A percentile compares a stretch with the other conserved stretches of the same genome.
These are phyloP conservation scores for Arabidopsis thaliana DNA, from an alignment of 345 rosid genomes.

Conservation along the genomic window DNA sequence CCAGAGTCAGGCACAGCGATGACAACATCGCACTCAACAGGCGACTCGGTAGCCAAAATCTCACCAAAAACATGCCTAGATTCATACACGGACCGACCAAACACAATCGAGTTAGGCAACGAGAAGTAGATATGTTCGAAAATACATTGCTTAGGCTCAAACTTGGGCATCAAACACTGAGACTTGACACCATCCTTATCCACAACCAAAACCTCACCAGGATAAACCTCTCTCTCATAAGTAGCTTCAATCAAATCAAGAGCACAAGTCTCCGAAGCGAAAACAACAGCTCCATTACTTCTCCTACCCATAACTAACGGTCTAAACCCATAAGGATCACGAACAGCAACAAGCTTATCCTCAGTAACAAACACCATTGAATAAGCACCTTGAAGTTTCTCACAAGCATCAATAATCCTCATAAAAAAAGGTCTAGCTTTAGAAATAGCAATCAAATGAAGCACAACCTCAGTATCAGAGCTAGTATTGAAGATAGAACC, in stretches of 20 bases:
- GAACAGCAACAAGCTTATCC: slow-evolving; percentile 93
- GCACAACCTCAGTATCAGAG: slow-evolving; percentile 96
- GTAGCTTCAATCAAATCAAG: slow-evolving; percentile 97
- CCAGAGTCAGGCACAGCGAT: slow-evolving; percentile 98
- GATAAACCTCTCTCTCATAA: slow-evolving; percentile 88
- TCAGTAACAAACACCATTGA: slow-evolving; percentile 94
- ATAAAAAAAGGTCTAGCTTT: slow-evolving; percentile 86
- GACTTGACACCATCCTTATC: slow-evolving; percentile 88
- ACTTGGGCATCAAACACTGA: slow-evolving; percentile 71
- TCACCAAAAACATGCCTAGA: slow-evolving; percentile 76
- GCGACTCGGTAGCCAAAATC: slow-evolving; percentile 78
- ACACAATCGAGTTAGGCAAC: slow-evolving; percentile 82
- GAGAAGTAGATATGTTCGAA: slow-evolving; percentile 94
- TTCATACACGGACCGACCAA: slow-evolving; percentile 86
- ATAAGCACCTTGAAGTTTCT: slow-evolving; percentile 85
- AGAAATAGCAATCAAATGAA: slow-evolving; percentile 91
- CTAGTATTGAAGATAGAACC: slow-evolving; percentile 95
- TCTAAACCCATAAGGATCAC: slow-evolving; percentile 90
- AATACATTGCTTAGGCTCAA: slow-evolving; percentile 85
- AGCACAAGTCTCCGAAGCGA: slow-evolving; percentile 97
- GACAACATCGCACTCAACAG: slow-evolving; percentile 92
- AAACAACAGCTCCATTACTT: slow-evolving; percentile 90
- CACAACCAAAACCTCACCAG: slow-evolving; percentile 89
- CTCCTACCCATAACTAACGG: slow-evolving; percentile 97
- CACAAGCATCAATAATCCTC: slow-evolving; percentile 95